Conservation (phyloP, 495 filamentous ascomycete genomes). For the Chaetomium cochliodes region DNA sequence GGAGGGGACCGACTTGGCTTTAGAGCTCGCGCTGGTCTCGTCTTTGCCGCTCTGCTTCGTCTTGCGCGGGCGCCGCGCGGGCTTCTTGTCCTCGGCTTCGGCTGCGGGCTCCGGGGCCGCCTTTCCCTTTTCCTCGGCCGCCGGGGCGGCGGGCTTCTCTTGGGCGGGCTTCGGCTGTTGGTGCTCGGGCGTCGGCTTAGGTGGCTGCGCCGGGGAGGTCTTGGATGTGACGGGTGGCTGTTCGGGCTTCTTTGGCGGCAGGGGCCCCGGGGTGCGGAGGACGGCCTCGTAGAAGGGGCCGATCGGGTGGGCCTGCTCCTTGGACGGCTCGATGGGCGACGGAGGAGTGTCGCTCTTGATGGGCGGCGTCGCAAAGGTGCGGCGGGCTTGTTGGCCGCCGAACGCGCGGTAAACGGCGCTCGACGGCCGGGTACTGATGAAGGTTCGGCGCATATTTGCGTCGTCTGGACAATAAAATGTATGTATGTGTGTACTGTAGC, state of each 20-base stretch:
- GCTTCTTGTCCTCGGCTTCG: constrained; percentile 29
- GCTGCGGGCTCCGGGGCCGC: constrained; percentile 36
- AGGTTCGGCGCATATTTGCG: constrained; percentile 30
- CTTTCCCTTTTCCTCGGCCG: constrained; percentile 30
- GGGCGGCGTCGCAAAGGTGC: constrained; percentile 25
- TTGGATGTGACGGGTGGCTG: constrained; percentile 29
- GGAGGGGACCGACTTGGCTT: constrained; percentile 39
- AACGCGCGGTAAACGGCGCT: constrained; percentile 28
- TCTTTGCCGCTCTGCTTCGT: constrained; percentile 22
- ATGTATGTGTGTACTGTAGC: too few relatives aligned
- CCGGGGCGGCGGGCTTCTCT: constrained; percentile 26
- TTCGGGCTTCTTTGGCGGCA: constrained; percentile 35
- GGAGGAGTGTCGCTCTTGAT: constrained; percentile 18
- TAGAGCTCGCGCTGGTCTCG: constrained; percentile 17
- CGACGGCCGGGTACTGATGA: constrained; percentile 30
- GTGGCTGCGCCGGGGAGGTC: constrained; percentile 14
- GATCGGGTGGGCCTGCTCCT: constrained; percentile 38
- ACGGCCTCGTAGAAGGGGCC: constrained; percentile 49
- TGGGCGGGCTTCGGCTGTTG: constrained; percentile 37
- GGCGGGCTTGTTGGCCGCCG: constrained; percentile 26
- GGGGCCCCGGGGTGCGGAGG: constrained; percentile 40
- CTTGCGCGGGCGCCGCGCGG: constrained; percentile 31
- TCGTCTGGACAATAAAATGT: too few relatives aligned
- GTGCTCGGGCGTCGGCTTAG: constrained; percentile 23
- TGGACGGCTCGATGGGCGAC: constrained; percentile 24